A percentile compares a stretch with the other conserved stretches of the same genome.
Evolutionary conservation across 2,329 filamentous ascomycete genomes (phyloP).

Genomic region (Macrophomina tecta): DNA sequence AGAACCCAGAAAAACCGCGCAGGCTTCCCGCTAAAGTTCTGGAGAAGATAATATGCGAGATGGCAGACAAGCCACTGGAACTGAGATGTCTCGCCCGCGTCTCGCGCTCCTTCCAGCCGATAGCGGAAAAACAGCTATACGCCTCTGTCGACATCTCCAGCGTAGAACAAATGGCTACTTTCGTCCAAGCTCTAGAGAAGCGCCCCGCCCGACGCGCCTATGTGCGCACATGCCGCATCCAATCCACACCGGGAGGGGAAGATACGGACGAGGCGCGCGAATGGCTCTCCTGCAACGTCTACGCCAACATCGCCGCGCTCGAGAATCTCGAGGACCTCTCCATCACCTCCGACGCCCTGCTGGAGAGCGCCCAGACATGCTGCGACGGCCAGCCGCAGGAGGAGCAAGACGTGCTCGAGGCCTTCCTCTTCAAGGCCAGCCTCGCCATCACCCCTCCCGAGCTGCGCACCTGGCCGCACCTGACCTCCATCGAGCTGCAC

Average conservation of each 20-base stretch:
- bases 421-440: constrained; percentile 11
- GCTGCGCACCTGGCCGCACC: background rate
- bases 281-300: constrained; percentile 1
- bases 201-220: background rate
- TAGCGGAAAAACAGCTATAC: background rate
- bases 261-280: background rate
- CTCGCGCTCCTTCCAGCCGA: background rate
- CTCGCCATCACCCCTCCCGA: background rate
- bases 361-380: background rate
- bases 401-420: constrained; percentile 8
- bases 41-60: background rate
- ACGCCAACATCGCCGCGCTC: constrained; percentile 5
- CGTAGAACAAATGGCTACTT: background rate
- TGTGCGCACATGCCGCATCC: background rate
- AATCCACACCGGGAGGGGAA: background rate
- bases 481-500: background rate
- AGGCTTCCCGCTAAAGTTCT: background rate
- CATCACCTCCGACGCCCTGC: background rate
- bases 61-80: background rate
- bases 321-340: background rate
- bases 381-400: background rate
- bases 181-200: constrained; percentile 1
- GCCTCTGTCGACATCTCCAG: background rate
- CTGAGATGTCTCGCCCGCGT: background rate
- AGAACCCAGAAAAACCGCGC: background rate